Evolutionary conservation across 257 asterid species (phyloP), one percentile per base, ranked within the genome.

Genomic region (Schizonepeta tenuifolia): DNA sequence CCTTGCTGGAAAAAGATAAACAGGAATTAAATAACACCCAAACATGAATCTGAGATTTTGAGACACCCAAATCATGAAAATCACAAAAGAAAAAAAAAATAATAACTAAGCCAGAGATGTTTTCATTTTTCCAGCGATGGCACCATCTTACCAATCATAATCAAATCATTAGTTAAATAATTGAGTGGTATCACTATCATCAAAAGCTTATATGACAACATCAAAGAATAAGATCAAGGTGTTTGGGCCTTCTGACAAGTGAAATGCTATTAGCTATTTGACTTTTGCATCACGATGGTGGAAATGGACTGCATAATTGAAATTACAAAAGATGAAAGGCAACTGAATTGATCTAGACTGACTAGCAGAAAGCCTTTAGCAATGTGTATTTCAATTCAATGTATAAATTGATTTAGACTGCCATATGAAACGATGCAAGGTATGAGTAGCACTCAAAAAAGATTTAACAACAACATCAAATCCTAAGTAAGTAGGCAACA

Each of bases 1-100:
- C 95, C 84, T 95, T 95, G 83, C 99, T 95, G 97, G 76, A 81
- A 64, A 74, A 78, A 36, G 55, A 74, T 28, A 68, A 58, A 12
- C 46, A 53, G 58, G 68, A 70, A 73, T 57, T 60, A 46, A 71
- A 60, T 66, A 36, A 72, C 50, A 55, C 26, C 60, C 51, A 68
- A 38, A 56, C 13, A 2, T 31, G 65, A 50, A 59, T 50, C 38
- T 59, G 70, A 43, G 6, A 24, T 53, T 44, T 43, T 54, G 21
- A 73, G 71, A 38, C 11, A 44, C 15, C 55, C 57, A 41, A 38
- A 36, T n/a, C n/a, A n/a, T n/a, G 5, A 33, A 24, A 26, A 53
- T 20, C 38, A 47, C 46, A n/a, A n/a, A n/a, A n/a, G n/a, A n/a
- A n/a, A n/a, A n/a, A n/a, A n/a, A n/a, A n/a, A n/a, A n/a, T n/a